Base-by-base conservation (phyloP, 1,284 basidiomycete species). In the Malassezia caprae region DNA sequence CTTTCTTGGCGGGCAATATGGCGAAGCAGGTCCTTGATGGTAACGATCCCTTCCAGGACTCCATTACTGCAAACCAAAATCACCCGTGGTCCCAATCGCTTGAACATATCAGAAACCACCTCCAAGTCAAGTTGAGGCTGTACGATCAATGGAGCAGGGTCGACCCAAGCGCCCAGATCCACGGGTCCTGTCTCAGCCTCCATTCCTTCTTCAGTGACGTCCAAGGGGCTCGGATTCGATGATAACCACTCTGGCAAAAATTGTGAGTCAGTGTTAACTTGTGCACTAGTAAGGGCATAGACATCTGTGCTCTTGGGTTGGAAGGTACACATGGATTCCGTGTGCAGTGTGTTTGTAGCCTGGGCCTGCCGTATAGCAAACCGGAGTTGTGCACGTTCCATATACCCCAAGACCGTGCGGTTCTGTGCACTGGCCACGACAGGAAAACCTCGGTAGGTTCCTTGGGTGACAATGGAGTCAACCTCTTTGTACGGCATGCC, bases 41-140 rank as follows among this genome's bases (percentile, higher is more conserved):
- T 96, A 19, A 96, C 84, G 13, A 99, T 79, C 0, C 93, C 93
- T 0, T 81, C 82, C 3, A 99, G 79, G 37, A 79, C 77, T 11
- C 93, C 93, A 23, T 63, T 62, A 54, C 87, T 82, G 69, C 90
- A 86, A 0, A 98, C 89, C 5, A 98, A 80, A 57, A 98, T 90
- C 13, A 94, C 88, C 15, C 91, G 84, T 0, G 94, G 94, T 0
- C 72, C 72, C 46, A 74, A 56, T 46, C 70, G 68, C 88, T 94
- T 68, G 40, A 59, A 74, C 56, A 74, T 58, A 30, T 73, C 69
- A 84, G 96, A 89, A 11, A 93, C 90, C 53, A 96, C 91, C 76
- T 98, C 93, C 37, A 98, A 78, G 1, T 90, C 89, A 59, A 96
- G 82, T 63, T 87, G 86, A 1, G 90, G 86, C n/a, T 88, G 86